Conservation (phyloP, 2,329 filamentous ascomycete genomes). For the Periconia digitata region DNA sequence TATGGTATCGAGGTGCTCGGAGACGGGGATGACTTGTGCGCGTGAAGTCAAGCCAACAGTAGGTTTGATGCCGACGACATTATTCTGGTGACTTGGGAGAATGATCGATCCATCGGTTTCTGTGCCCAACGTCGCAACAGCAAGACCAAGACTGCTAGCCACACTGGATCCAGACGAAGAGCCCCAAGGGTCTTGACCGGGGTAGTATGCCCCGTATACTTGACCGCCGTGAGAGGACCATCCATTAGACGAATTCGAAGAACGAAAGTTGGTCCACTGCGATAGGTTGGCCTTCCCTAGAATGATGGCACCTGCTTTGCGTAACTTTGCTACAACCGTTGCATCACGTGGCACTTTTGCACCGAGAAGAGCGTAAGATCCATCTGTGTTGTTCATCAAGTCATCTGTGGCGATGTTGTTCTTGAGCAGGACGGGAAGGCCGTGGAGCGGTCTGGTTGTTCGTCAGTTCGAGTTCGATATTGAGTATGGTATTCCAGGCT, state of each 20-base stretch:
- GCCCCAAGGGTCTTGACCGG: conserved; percentile 62
- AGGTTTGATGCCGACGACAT: conserved; percentile 64
- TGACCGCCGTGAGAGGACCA: conserved; percentile 69
- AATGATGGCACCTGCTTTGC: conserved; percentile 63
- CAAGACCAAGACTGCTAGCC: conserved; percentile 60
- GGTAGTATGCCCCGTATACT: conserved; percentile 62
- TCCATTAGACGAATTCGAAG: conserved; percentile 59
- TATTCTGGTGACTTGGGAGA: conserved; percentile 57
- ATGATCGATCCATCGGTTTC: conserved; percentile 67
- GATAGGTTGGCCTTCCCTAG: conserved; percentile 67
- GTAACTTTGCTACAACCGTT: conserved; percentile 61
- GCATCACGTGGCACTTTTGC: conserved; percentile 60
- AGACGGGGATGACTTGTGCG: conserved; percentile 66
- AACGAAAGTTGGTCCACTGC: conserved; percentile 67
- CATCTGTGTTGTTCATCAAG: conserved; percentile 64
- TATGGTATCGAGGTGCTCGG: conserved; percentile 58
- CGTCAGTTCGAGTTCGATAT: background rate
- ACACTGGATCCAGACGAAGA: conserved; percentile 66
- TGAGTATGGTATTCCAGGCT: background rate
- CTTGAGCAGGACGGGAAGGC: conserved; percentile 67
- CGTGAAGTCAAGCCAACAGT: conserved; percentile 66
- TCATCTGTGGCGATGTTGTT: conserved; percentile 67
- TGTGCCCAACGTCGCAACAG: conserved; percentile 61
- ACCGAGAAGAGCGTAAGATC: conserved; percentile 64
- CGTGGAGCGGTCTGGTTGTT: conserved; percentile 57